Base-by-base conservation (phyloP, 148 eudicot species). In the Diospyros lotus region DNA sequence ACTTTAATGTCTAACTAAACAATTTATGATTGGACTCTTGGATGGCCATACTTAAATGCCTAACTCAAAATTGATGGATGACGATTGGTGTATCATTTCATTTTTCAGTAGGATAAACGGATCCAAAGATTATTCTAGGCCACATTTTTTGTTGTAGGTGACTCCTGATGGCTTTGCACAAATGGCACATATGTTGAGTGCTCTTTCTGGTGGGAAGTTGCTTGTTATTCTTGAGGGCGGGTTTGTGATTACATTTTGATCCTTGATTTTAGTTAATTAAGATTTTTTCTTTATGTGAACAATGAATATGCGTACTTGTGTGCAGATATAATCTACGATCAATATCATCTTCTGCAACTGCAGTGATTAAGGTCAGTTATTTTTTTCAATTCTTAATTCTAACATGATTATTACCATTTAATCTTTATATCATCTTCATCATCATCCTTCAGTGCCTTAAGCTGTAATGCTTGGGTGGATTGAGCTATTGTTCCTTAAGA, bases 191-290 rank as follows among this genome's bases (percentile, higher is more conserved):
- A 87, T 89, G 89, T 75, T 91, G 83, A 86, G 73, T 75, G 77
- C 84, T 48, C 85, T 93, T 61, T 84, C 93, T 73, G 83, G 82
- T 52, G 99, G 99, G 70, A 95, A 93, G 87, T 75, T 91, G 80
- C 94, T 95, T 65, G 97, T 93, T 68, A 89, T 95, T 60, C 94
- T 95, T 64, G 99, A 95, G 88, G 99, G 99, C 82, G 99, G 99
- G 98, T 95, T 75, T 73, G 97, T 84, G 72, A 65, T 75, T 63
- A 72, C 38, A 62, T 41, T 71, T 53, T 53, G 72, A 17, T 71
- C 55, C 69, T 75, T 58, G 54, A 28, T 65, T 73, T 28, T 38
- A 10, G 9, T 17, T 76, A 15, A 63, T 43, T 72, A 18, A 12
- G 56, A 46, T 70, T 9, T 12, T 79, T 61, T 65, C 72, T 9